A percentile compares a stretch with the other conserved stretches of the same genome.
These are phyloP conservation scores for Aphanomyces euteiches DNA, from an alignment of 352 stramenopile species.

Conservation along the genomic window DNA sequence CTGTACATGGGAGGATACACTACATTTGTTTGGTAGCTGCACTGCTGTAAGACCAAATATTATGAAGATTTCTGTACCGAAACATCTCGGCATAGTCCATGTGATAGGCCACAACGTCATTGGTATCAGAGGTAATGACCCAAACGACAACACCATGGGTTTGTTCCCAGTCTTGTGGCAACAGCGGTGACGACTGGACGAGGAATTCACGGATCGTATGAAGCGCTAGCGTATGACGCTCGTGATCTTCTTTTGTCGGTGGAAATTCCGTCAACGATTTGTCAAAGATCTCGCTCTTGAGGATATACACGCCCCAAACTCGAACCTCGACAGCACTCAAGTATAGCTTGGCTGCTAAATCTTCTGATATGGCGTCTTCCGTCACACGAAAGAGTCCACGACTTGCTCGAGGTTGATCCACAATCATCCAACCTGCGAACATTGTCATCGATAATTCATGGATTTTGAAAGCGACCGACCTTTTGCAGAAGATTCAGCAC, in stretches of 20 bases:
- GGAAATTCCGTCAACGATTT: slow-evolving; percentile 20
- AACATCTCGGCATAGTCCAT: slow-evolving; percentile 72
- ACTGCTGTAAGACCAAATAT: not conserved
- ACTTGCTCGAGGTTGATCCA: slow-evolving; percentile 42
- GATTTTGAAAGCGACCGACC: not conserved
- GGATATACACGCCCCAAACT: slow-evolving; percentile 69
- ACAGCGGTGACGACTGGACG: slow-evolving; percentile 33
- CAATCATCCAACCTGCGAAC: slow-evolving; percentile 43
- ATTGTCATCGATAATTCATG: not conserved
- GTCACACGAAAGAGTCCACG: slow-evolving; percentile 39
- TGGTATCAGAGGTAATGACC: slow-evolving; percentile 60
- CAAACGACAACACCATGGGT: slow-evolving; percentile 59
- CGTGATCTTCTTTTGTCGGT: slow-evolving; percentile 31
- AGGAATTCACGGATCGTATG: slow-evolving; percentile 58
- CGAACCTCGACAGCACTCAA: slow-evolving; percentile 49
- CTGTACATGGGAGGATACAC: slow-evolving; percentile 67
- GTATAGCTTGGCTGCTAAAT: slow-evolving; percentile 53
- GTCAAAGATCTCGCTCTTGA: slow-evolving; percentile 33
- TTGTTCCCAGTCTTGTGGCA: slow-evolving; percentile 37
- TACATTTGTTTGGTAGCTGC: slow-evolving; percentile 52
- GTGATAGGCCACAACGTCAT: slow-evolving; percentile 66
- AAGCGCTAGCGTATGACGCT: slow-evolving; percentile 44
- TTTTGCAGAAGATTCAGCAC: slow-evolving; percentile 23
- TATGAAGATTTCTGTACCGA: slow-evolving; percentile 35
- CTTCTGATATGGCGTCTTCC: slow-evolving; percentile 46